Base-by-base conservation (phyloP, 495 filamentous ascomycete species). In the Pseudomonodictys pantanalensis region DNA sequence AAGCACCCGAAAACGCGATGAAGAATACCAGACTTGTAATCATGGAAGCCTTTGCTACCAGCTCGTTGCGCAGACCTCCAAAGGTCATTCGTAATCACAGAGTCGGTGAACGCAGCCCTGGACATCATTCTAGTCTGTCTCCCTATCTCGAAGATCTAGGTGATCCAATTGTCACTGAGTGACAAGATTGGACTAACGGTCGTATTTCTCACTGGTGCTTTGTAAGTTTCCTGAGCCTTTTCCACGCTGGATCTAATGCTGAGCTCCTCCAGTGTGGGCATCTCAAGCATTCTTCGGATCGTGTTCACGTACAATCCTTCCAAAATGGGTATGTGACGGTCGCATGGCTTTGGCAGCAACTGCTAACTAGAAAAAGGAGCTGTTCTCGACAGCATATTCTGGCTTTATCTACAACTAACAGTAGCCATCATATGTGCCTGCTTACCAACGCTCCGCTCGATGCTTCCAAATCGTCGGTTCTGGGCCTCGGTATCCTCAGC, bases 381-480 rank as follows among this genome's bases (percentile, higher is more conserved):
- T 15, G 32, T 35, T 17, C 8, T 52, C 25, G 29, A 52, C 48
- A 32, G 17, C 11, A 18, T 23, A 8, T 52, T 52, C 48, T 52
- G 48, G 48, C 48, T 52, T 10, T 11, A 6, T 3, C 48, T 52
- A 11, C 48, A 52, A 22, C 48, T 52, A 5, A 6, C 48, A 4
- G n/a, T 35, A n/a, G 48, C 48, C 6, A 25, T 52, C 48, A 52
- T 52, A 6, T 52, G 48, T 20, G 7, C 48, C 18, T 33, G 29
- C 26, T 29, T 52, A 4, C 48, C 48, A 23, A 52, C 48, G 4
- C 29, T 52, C 17, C 25, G 48, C 7, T 22, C 26, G 12, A 18
- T 22, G 11, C 48, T 52, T 3, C 48, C 48, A 17, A 52, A n/a
- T n/a, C n/a, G n/a, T n/a, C n/a, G n/a, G n/a, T n/a, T n/a, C n/a